Evolutionary conservation across 306 rosid species (phyloP), one percentile per base, ranked within the genome.

Genomic region (Bauhinia variegata): DNA sequence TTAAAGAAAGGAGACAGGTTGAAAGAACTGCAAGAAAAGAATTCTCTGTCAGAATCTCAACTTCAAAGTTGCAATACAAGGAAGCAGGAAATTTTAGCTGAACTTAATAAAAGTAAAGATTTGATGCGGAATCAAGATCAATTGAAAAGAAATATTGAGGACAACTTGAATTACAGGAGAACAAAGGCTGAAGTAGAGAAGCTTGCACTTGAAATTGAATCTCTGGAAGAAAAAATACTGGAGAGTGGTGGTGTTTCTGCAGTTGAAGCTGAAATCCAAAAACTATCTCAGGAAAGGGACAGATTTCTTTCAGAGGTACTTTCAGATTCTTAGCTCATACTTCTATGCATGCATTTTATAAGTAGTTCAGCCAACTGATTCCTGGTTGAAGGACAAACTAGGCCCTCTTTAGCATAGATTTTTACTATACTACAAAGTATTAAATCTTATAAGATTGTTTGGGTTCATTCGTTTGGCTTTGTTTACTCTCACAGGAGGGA

Each of bases 271-370:
- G 96, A 89, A 68, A 80, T 88, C 44, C 75, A 31, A 65, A 89
- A 83, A 80, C 80, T 92, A 44, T 69, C 89, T 8, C 82, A 78
- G 82, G 96, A 89, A 78, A 87, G 91, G 76, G 93, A 92, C 77
- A 83, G 86, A 72, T 88, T 86, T 78, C 89, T 86, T 65, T 83
- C 91, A 8, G 96, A 88, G 96, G 98, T 92, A 83, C 66, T 54
- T 34, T 16, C 54, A 33, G 65, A 79, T 59, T 55, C 66, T 41
- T 2, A 72, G 67, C 47, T 67, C 65, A 23, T 65, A 28, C 50
- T 50, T 60, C 44, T 52, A 31, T 67, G 51, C 23, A 46, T 60
- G 37, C 63, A 49, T 52, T 60, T 28, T 68, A 12, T 57, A 51
- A 15, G 30, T 11, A 32, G 44, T 60, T 16, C 53, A n/a, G 16